Evolutionary conservation across 768 basidiomycete genomes (phyloP).

Genomic region (Agrocybe chaxingu): DNA sequence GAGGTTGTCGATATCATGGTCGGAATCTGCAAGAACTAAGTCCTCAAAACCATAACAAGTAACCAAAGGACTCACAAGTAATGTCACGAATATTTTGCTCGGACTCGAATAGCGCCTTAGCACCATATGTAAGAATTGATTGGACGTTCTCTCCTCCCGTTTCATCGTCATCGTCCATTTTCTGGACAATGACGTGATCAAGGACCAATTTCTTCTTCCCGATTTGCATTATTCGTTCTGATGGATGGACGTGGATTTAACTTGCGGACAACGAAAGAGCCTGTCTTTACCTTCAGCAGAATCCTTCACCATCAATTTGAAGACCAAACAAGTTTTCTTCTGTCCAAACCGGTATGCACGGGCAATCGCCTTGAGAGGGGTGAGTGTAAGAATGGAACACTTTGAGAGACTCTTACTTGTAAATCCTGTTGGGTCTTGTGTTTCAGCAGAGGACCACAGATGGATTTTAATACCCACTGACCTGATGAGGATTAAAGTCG

Average conservation of each 20-base stretch:
- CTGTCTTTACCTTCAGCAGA: slow-evolving; percentile 74
- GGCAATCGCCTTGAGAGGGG: slow-evolving; percentile 73
- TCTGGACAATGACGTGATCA: slow-evolving; percentile 94
- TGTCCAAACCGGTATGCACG: slow-evolving; percentile 95
- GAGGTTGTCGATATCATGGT: slow-evolving; percentile 79
- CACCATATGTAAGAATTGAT: slow-evolving; percentile 87
- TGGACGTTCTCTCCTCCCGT: slow-evolving; percentile 72
- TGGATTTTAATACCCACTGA: slow-evolving; percentile 24
- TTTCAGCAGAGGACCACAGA: background rate
- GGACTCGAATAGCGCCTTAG: slow-evolving; percentile 78
- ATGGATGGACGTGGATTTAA: slow-evolving; percentile 5
- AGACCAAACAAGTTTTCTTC: slow-evolving; percentile 89
- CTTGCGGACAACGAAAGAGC: background rate
- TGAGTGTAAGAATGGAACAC: background rate
- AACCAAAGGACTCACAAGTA: slow-evolving; percentile 44
- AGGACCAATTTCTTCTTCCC: slow-evolving; percentile 96
- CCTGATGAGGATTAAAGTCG: slow-evolving; percentile 98
- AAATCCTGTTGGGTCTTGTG: slow-evolving; percentile 53
- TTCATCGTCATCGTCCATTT: slow-evolving; percentile 87
- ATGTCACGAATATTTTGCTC: slow-evolving; percentile 63
- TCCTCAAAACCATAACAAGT: background rate
- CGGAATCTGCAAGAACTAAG: slow-evolving; percentile 50
- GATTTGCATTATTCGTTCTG: slow-evolving; percentile 87
- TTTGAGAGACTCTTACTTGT: slow-evolving; percentile 54
- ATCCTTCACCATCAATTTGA: slow-evolving; percentile 94